Base-by-base conservation (phyloP, 257 asterid species). In the Lycium barbarum region DNA sequence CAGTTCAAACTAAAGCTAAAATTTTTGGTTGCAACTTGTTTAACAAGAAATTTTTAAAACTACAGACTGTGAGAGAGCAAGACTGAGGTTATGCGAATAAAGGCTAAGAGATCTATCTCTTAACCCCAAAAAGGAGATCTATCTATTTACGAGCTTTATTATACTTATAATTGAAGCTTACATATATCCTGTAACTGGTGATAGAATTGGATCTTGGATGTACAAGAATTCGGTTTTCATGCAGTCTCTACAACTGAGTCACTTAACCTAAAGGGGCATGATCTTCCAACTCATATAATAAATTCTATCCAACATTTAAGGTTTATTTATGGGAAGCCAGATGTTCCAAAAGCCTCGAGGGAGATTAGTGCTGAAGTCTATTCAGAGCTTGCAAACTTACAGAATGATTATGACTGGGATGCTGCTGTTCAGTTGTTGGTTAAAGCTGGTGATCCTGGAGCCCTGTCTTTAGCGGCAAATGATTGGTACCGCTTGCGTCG, bases 401-500 rank as follows among this genome's bases (percentile, higher is more conserved):
- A 93, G 86, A 90, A 91, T 86, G 85, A 82, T 86, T 97, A 93
- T 73, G 91, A 94, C 45, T 96, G 99, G 99, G 91, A 93, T 83
- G 92, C 94, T 47, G 99, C 97, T 87, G 89, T 96, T 68, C 86
- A 91, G 79, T 87, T 93, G 83, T 93, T 92, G 62, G 84, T 86
- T 74, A 89, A 93, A 86, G 94, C 98, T 65, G 99, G 99, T 47
- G 99, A 96, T 89, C 89, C 97, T 67, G 94, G 94, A 80, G 96
- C 88, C 83, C 89, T 87, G 84, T 89, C 91, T 87, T 84, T 96
- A 83, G 92, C 96, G 63, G 88, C 93, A 86, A 96, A 96, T 90
- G 98, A 96, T 88, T 96, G 99, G 99, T 96, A 96, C 84, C 89
- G 99, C 6, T 88, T 96, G 84, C 98, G 95, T 12, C 98, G 99